Conservation (phyloP, 1,139 yeast species). For the Candida glucosophila region DNA sequence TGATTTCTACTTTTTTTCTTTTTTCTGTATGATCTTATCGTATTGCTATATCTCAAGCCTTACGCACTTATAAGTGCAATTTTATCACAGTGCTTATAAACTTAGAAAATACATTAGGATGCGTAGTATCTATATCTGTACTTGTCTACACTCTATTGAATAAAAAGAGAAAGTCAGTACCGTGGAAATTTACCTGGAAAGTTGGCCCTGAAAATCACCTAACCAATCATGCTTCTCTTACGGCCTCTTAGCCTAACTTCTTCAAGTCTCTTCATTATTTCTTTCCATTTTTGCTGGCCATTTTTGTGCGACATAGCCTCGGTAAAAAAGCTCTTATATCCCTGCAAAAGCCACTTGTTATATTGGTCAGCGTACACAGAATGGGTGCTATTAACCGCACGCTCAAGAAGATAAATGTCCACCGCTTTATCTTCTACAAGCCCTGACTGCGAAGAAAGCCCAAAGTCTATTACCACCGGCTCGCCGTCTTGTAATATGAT, state of each 20-base stretch:
- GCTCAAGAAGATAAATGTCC: slow-evolving; percentile 85
- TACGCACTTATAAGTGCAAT: no score
- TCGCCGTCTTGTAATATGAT: slow-evolving; percentile 42
- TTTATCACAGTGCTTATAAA: no score
- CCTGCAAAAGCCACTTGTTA: slow-evolving; percentile 64
- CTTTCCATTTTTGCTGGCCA: slow-evolving; percentile 38
- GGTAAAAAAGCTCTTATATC: slow-evolving; percentile 46
- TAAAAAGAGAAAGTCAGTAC: no score
- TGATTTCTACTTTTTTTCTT: no score
- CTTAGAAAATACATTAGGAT: no score
- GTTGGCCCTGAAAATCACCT: no score
- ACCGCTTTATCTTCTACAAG: slow-evolving; percentile 92
- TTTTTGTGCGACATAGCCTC: slow-evolving; percentile 15
- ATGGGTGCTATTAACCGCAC: slow-evolving; percentile 89
- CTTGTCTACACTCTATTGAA: no score
- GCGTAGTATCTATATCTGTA: no score
- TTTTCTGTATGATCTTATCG: no score
- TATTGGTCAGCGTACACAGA: slow-evolving; percentile 61
- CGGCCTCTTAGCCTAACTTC: slow-evolving; percentile 90
- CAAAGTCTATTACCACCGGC: slow-evolving; percentile 84
- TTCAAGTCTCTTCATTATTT: slow-evolving; percentile 56
- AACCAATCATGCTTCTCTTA: slow-evolving; percentile 91
- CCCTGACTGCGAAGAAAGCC: slow-evolving; percentile 70
- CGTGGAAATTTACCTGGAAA: no score
- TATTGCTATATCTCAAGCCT: no score